Evolutionary conservation across 1,284 basidiomycete genomes (phyloP).

Genomic region (Ustilago cynodontis): DNA sequence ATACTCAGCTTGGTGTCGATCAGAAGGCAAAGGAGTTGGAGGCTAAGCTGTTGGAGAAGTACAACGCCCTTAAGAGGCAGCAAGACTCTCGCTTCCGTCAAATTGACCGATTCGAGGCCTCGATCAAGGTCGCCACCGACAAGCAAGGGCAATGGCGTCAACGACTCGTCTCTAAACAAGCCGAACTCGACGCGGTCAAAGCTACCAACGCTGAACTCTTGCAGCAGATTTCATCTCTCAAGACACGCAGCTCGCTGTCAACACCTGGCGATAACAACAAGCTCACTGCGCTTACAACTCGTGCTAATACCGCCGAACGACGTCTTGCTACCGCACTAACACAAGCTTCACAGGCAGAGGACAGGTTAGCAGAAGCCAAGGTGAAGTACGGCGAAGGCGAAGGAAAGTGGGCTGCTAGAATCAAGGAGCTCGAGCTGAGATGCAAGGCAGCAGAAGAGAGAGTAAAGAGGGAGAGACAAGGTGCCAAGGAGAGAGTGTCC

Average conservation of each 20-base stretch:
- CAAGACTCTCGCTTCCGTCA: slow-evolving; percentile 90
- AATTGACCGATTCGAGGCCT: slow-evolving; percentile 90
- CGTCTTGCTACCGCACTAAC: slow-evolving; percentile 83
- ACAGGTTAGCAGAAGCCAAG: slow-evolving; percentile 87
- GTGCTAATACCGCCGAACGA: slow-evolving; percentile 75
- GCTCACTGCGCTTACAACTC: slow-evolving; percentile 52
- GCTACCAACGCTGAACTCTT: slow-evolving; percentile 81
- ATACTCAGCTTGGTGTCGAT: slow-evolving; percentile 88
- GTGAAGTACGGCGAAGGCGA: slow-evolving; percentile 57
- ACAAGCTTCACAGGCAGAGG: slow-evolving; percentile 83
- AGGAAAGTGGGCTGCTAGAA: slow-evolving; percentile 62
- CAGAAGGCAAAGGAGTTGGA: slow-evolving; percentile 86
- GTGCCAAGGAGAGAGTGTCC: slow-evolving; percentile 82
- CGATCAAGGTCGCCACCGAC: slow-evolving; percentile 85
- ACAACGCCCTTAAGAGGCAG: slow-evolving; percentile 83
- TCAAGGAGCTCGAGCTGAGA: slow-evolving; percentile 81
- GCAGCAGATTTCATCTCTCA: slow-evolving; percentile 78
- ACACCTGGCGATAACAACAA: slow-evolving; percentile 56
- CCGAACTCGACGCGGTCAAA: slow-evolving; percentile 79
- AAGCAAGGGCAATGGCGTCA: slow-evolving; percentile 87
- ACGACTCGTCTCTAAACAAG: slow-evolving; percentile 84
- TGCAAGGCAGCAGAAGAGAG: slow-evolving; percentile 89
- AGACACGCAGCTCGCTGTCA: slow-evolving; percentile 71
- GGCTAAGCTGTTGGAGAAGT: slow-evolving; percentile 77
- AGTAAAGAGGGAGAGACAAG: slow-evolving; percentile 93